Base-by-base conservation (phyloP, 805 yeast genomes). In the Yarrowia alimentaria region DNA sequence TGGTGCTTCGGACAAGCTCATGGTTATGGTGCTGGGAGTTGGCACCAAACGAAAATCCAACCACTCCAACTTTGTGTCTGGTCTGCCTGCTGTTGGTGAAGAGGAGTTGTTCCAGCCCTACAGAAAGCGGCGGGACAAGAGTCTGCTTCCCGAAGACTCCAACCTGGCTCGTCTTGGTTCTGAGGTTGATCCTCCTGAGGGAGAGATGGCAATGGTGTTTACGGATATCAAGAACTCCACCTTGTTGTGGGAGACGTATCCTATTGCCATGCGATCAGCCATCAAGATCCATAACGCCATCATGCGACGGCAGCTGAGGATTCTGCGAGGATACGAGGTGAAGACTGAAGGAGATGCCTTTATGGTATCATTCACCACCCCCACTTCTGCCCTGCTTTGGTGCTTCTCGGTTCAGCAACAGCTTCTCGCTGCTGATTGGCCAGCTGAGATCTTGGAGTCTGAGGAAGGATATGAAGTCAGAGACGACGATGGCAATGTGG, bases 291-390 rank as follows among this genome's bases (percentile, higher is more conserved):
- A 93, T 67, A 93, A 93, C 63, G 78, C 86, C 17, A 78, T 93
- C 22, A 93, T 93, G 99, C 80, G 99, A 62, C 78, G 98, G 43
- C 94, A 88, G 58, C 69, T 93, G 56, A 77, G 96, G 58, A 82
- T 90, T 40, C 87, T 86, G 62, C 97, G 98, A 26, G 99, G 99
- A 2, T 93, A 93, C 64, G 99, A 93, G 65, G 99, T 93, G 20
- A 93, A 93, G 65, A 93, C 97, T 1, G 99, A 93, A 79, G 99
- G 99, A 63, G 99, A 93, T 73, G 96, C 99, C 0, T 93, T 93
- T 60, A 90, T 93, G 87, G 97, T 93, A 11, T 87, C 97, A 10
- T 93, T 93, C 66, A 95, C 96, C 0, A 83, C 95, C 0, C 91
- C 95, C 0, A 79, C 91, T 0, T 76, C 91, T 14, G 98, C 98